Percentiles rank a stretch among this genome's conserved stretches.
Conservation (phyloP, 495 filamentous ascomycete species). For the Neurospora sublineolata region DNA sequence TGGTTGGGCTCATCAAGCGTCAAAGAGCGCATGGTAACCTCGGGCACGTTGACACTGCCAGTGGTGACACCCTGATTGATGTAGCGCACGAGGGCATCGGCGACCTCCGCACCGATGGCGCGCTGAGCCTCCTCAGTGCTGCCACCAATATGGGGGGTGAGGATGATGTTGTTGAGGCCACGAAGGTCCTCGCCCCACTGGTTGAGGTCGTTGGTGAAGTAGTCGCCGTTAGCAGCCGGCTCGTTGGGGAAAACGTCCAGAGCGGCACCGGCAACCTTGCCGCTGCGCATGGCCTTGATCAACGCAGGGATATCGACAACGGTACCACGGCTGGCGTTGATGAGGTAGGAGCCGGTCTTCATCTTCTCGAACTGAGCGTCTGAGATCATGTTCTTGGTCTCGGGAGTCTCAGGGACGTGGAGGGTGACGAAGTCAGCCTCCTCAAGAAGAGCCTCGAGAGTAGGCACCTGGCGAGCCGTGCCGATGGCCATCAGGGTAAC, state of each 20-base stretch:
- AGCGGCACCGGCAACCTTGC: conserved; percentile 87
- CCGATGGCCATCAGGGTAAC: conserved; percentile 88
- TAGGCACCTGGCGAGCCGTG: conserved; percentile 69
- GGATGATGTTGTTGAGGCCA: conserved; percentile 78
- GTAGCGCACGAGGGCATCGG: conserved; percentile 74
- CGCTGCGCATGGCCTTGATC: conserved; percentile 74
- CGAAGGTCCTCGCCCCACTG: conserved; percentile 78
- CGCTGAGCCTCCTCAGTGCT: conserved; percentile 97
- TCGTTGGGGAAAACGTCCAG: conserved; percentile 94
- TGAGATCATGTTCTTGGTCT: conserved; percentile 86
- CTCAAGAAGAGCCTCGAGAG: conserved; percentile 61
- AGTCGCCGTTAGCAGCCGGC: conserved; percentile 85
- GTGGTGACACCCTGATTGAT: conserved; percentile 86
- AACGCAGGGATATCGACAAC: conserved; percentile 92
- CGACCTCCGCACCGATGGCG: conserved; percentile 91
- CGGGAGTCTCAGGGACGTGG: conserved; percentile 86
- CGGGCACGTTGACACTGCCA: conserved; percentile 91
- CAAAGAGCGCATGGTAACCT: conserved; percentile 75
- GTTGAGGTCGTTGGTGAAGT: conserved; percentile 82
- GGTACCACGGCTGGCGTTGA: conserved; percentile 89
- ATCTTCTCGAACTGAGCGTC: conserved; percentile 67
- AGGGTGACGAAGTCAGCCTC: conserved; percentile 82
- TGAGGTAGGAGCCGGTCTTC: conserved; percentile 84
- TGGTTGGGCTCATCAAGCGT: conserved; percentile 81
- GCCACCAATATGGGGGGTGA: conserved; percentile 93